Conservation (phyloP, 2,329 filamentous ascomycete species). For the Claviceps sp. region DNA sequence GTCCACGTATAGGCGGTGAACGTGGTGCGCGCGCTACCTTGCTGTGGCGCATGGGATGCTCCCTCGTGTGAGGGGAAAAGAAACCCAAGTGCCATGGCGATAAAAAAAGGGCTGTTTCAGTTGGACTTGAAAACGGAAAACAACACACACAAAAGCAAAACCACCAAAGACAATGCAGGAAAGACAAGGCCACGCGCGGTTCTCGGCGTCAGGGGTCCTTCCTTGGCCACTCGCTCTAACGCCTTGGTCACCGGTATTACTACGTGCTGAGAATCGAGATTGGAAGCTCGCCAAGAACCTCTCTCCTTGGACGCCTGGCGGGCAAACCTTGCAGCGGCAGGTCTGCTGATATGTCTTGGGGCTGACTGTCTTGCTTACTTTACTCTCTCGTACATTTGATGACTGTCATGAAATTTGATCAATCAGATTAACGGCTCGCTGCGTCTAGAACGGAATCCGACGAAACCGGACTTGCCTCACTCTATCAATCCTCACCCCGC, state of each 20-base stretch:
- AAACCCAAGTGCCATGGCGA: no score
- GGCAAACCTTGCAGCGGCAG: neutral
- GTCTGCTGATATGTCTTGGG: neutral
- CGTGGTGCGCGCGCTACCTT: no score
- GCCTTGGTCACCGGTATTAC: neutral
- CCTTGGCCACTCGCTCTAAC: neutral
- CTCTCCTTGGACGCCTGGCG: neutral
- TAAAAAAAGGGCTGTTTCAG: no score
- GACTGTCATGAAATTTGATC: no score
- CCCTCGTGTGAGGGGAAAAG: no score
- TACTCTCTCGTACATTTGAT: neutral
- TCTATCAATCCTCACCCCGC: no score
- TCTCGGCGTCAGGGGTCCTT: neutral
- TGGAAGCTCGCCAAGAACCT: neutral
- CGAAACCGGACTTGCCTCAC: no score
- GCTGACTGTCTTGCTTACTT: neutral
- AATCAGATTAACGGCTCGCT: neutral
- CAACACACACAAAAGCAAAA: no score
- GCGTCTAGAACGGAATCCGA: neutral
- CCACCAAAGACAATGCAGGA: neutral
- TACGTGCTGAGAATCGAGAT: no score
- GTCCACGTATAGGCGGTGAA: no score
- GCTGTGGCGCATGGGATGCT: no score
- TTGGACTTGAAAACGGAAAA: no score
- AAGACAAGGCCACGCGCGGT: neutral